phyloP scores from a whole-genome alignment of 2,329 filamentous ascomycete genomes.

The Venturia oleaginea region DNA sequence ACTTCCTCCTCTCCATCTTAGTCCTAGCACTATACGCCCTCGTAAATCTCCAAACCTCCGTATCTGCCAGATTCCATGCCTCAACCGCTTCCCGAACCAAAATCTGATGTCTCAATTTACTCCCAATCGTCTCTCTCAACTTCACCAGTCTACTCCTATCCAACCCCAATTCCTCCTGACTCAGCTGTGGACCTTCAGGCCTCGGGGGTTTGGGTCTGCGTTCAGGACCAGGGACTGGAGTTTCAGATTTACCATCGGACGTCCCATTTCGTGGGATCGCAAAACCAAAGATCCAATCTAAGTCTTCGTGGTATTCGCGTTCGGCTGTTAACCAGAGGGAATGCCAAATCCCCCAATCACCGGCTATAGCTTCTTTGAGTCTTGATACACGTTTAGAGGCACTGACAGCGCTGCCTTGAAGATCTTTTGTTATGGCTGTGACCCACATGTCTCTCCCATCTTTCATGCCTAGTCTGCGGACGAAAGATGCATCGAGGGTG shows the following conservation, averaged over 20 bases:
- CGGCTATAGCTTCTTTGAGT: slow-evolving; percentile 76
- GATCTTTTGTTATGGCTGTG: slow-evolving; percentile 56
- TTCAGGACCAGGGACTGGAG: slow-evolving; percentile 51
- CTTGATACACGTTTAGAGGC: slow-evolving; percentile 57
- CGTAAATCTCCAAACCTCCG: slow-evolving; percentile 68
- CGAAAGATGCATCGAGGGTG: slow-evolving; percentile 32
- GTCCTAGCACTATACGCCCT: slow-evolving; percentile 57
- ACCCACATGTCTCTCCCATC: slow-evolving; percentile 75
- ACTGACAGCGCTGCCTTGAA: slow-evolving; percentile 55
- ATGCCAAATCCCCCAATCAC: slow-evolving; percentile 51
- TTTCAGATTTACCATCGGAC: slow-evolving; percentile 45
- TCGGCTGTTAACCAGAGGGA: slow-evolving; percentile 79
- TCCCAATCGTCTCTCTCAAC: slow-evolving; percentile 35
- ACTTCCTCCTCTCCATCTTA: slow-evolving; percentile 53
- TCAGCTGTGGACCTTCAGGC: slow-evolving; percentile 40
- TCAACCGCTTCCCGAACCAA: slow-evolving; percentile 37
- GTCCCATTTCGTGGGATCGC: slow-evolving; percentile 51
- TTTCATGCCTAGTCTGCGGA: slow-evolving; percentile 45
- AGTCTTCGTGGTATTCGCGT: slow-evolving; percentile 50
- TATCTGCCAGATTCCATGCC: slow-evolving; percentile 55
- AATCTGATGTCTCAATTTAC: slow-evolving; percentile 28
- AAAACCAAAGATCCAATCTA: slow-evolving; percentile 90
- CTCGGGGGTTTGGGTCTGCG: slow-evolving; percentile 39
- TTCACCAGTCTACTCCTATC: slow-evolving; percentile 50
- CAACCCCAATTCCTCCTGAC: slow-evolving; percentile 36